Evolutionary conservation across 805 yeast species (phyloP), one percentile per base, ranked within the genome.

Genomic region (Wickerhamiella occidentalis): DNA sequence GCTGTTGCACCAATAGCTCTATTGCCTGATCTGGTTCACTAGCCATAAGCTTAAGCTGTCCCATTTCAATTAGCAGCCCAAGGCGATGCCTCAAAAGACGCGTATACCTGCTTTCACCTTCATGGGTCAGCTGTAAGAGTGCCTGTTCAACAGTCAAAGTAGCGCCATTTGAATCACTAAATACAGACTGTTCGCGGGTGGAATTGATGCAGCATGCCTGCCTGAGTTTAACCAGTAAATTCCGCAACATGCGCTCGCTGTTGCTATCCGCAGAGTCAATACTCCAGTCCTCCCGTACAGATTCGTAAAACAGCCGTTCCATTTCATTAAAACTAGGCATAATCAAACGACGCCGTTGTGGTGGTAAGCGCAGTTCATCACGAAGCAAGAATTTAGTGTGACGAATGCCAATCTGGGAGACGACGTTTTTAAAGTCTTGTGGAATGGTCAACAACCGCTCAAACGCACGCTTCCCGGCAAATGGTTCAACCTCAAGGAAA

Each of bases 321-420:
- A 92, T 76, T 0, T 85, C 79, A 2, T 83, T 79, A 62, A 92
- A 83, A 2, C 87, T 85, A 17, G 85, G 70, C 1, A 84, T 72
- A 45, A 92, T 64, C 42, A 87, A 67, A 8, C 79, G 70, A 47
- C 95, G 71, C 3, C 72, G 71, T 61, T 92, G 98, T 0, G 78
- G 77, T 0, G 98, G 98, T 8, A 92, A 68, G 37, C 70, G 61
- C 13, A 92, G 78, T 57, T 90, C 94, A 42, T 76, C 72, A 30
- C 77, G 75, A 0, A 92, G 95, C 80, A 82, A 79, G 12, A 78
- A 74, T 58, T 86, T 87, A 0, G 95, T 82, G 61, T 92, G 97
- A 30, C 98, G 68, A 8, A 88, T 62, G 15, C 85, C 75, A 5
- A 82, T 59, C 0, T 60, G 47, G 6, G 68, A 64, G 69, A 88